Evolutionary conservation across 169 alveolate species (phyloP), one percentile per base, ranked within the genome.

Genomic region (Perkinsus chesapeaki): DNA sequence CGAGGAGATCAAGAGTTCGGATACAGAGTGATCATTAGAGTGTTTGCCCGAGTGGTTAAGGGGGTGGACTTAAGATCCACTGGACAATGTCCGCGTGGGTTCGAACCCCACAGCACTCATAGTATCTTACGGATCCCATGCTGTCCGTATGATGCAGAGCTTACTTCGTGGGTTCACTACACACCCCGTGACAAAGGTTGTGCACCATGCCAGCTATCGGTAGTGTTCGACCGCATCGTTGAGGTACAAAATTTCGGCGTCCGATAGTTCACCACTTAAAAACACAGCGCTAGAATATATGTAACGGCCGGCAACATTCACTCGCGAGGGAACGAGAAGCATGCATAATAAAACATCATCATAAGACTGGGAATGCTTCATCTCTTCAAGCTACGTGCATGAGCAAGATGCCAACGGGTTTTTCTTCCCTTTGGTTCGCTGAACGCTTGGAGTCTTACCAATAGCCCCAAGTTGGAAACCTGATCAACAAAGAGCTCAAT

Each of bases 61-160:
- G 82, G 82, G 82, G 82, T 60, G 82, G 82, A 60, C 82, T 60
- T 60, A 60, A 60, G 82, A 60, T 60, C 82, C 82, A 60, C 82
- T 60, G 82, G 82, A 60, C 82, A 16, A 27, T 27, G 23, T 60
- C 82, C 82, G 82, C 82, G 82, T 7, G 82, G 82, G 82, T 60
- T 60, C 82, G 82, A 60, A 23, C 82, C 31, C 82, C 82, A 60
- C 82, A 60, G 82, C 82, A 60, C 31, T 60, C 82, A 60, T 3
- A 7, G 12, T 20, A 0, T 3, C 27, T 23, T 19, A 47, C 16
- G 60, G 16, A n/a, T n/a, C n/a, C n/a, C n/a, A n/a, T n/a, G n/a
- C n/a, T n/a, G 60, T 43, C 16, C 23, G 60, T 9, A 43, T 43
- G 60, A 5, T 43, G 23, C 16, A 43, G 60, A 9, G 16, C 16